A percentile compares a stretch with the other conserved stretches of the same genome.
Evolutionary conservation across 495 filamentous ascomycete species (phyloP).

Genomic region (Cudoniella acicularis): DNA sequence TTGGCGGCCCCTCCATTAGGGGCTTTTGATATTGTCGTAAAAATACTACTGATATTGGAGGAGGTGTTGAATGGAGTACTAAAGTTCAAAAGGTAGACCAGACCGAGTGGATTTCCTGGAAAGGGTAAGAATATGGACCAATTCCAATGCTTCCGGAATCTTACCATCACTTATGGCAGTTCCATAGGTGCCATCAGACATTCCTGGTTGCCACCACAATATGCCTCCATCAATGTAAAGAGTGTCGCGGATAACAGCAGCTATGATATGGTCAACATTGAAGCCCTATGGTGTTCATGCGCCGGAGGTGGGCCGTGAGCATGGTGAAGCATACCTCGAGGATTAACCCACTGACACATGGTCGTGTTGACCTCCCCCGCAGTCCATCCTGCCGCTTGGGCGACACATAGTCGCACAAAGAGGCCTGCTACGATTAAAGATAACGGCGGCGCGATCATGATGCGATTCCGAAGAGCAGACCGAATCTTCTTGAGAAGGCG

Average conservation of each 20-base stretch:
- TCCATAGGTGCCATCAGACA: conserved; percentile 34
- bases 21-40: conserved; percentile 41
- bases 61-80: conserved; percentile 52
- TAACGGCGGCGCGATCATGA: conserved; percentile 9
- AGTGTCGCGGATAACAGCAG: conserved; percentile 59
- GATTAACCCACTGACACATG: conserved; percentile 53
- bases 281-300: background rate
- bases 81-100: conserved; percentile 55
- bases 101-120: conserved; percentile 41
- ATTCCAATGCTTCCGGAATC: conserved; percentile 7
- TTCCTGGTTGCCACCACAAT: conserved; percentile 44
- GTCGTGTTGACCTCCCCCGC: conserved; percentile 44
- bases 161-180: conserved; percentile 31
- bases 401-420: conserved; percentile 11
- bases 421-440: conserved; percentile 7
- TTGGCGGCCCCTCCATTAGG: conserved; percentile 40
- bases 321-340: conserved; percentile 40
- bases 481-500: background rate
- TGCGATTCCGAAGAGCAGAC: background rate
- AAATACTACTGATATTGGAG: conserved; percentile 48
- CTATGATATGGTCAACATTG: conserved; percentile 25
- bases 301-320: background rate
- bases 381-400: conserved; percentile 36
- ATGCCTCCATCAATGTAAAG: conserved; percentile 67
- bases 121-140: background rate